These are phyloP conservation scores for Phalaenopsis aphrodite DNA, from an alignment of 106 monocot genomes.

Conservation along the genomic window DNA sequence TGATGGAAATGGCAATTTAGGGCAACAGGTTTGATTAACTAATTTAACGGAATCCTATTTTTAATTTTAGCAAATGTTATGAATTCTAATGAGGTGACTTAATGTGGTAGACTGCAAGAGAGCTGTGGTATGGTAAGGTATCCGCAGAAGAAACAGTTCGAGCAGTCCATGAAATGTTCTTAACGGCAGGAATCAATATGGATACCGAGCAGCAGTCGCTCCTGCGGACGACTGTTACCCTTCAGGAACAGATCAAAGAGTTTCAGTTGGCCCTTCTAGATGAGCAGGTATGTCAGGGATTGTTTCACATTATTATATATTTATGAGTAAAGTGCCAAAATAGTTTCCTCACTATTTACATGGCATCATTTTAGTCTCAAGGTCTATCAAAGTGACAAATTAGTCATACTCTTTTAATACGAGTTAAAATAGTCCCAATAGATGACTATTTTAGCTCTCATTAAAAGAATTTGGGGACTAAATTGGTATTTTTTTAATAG, in stretches of 20 bases:
- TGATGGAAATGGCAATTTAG: slow-evolving; percentile 12
- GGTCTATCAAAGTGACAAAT: no score
- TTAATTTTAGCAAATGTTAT: not conserved
- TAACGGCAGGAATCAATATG: slow-evolving; percentile 67
- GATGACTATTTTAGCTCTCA: no score
- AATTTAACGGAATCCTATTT: not conserved
- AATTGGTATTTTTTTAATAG: no score
- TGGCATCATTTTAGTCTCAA: no score
- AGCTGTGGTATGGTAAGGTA: slow-evolving; percentile 63
- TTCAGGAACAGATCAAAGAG: slow-evolving; percentile 86
- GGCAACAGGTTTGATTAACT: slow-evolving; percentile 29
- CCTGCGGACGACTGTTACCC: slow-evolving; percentile 54
- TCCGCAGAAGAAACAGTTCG: slow-evolving; percentile 75
- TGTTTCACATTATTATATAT: not conserved
- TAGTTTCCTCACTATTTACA: no score
- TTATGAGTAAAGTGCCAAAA: no score
- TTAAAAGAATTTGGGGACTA: no score
- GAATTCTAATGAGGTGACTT: slow-evolving; percentile 11
- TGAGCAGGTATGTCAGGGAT: slow-evolving; percentile 69
- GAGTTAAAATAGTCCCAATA: no score
- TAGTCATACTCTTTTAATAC: no score
- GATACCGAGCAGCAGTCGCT: slow-evolving; percentile 78
- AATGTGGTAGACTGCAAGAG: slow-evolving; percentile 23
- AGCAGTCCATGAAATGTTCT: slow-evolving; percentile 94
- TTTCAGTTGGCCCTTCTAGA: slow-evolving; percentile 77